Conservation (phyloP, 768 basidiomycete genomes). For the Lactifluus echinatus region DNA sequence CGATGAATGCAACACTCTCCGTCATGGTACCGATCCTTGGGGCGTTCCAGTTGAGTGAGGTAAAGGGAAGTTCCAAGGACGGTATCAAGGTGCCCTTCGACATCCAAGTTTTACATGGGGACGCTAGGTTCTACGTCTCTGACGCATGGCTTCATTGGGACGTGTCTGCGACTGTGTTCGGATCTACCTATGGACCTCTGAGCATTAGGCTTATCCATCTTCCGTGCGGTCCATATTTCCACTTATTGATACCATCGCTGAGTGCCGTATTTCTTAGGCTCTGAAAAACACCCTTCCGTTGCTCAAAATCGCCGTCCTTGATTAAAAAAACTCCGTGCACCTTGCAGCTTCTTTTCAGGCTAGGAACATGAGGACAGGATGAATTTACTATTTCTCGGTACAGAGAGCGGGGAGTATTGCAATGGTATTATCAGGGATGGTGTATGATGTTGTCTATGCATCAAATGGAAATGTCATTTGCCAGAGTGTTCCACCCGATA, state of each 20-base stretch:
- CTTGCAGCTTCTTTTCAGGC: too few relatives aligned
- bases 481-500: too few relatives aligned
- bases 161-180: not conserved
- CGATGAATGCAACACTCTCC: not conserved
- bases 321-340: too few relatives aligned
- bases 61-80: not conserved
- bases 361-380: too few relatives aligned
- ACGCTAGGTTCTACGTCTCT: not conserved
- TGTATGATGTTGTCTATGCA: too few relatives aligned
- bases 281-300: not conserved
- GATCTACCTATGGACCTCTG: not conserved
- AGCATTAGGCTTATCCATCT: not conserved
- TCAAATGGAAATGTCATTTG: too few relatives aligned
- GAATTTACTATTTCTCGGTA: too few relatives aligned
- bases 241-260: not conserved
- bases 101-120: not conserved
- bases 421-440: too few relatives aligned
- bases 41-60: not conserved
- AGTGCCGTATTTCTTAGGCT: not conserved
- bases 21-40: not conserved
- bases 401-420: too few relatives aligned
- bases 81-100: not conserved
- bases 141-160: not conserved
- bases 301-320: not conserved
- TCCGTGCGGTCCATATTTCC: not conserved